Evolutionary conservation across 352 stramenopile genomes (phyloP).

Genomic region (Pythium phragmiticola): DNA sequence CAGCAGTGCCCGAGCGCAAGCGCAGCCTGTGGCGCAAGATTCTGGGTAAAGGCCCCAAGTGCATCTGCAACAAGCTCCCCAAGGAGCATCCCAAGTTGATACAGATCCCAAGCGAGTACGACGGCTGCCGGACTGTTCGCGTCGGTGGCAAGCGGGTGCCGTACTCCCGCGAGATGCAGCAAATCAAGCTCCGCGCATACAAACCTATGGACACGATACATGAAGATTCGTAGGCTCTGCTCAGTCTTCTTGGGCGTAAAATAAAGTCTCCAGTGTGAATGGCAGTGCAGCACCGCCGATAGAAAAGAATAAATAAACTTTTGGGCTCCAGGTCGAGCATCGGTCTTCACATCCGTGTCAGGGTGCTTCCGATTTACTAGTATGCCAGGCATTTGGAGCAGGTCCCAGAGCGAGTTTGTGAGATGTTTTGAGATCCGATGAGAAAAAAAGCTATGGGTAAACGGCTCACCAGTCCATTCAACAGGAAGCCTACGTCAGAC

Average conservation of each 20-base stretch:
- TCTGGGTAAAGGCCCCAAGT: slow-evolving; percentile 55
- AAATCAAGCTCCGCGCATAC: slow-evolving; percentile 39
- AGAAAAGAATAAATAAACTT: too few relatives aligned
- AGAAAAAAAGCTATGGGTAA: too few relatives aligned
- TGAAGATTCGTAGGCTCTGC: slow-evolving; percentile 26
- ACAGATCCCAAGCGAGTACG: slow-evolving; percentile 46
- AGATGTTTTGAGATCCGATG: too few relatives aligned
- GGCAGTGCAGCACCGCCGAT: background rate
- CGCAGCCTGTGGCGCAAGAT: slow-evolving; percentile 60
- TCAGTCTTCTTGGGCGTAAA: background rate
- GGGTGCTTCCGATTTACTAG: too few relatives aligned
- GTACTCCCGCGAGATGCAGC: slow-evolving; percentile 56
- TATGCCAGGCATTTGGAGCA: too few relatives aligned
- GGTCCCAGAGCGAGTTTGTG: too few relatives aligned
- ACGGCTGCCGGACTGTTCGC: slow-evolving; percentile 38
- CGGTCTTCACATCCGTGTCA: too few relatives aligned
- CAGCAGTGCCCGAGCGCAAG: slow-evolving; percentile 23
- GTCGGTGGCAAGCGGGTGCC: slow-evolving; percentile 52
- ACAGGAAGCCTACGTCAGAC: too few relatives aligned
- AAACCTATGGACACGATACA: slow-evolving; percentile 44
- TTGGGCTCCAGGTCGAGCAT: too few relatives aligned
- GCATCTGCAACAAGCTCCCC: slow-evolving; percentile 35
- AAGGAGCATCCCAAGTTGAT: slow-evolving; percentile 27
- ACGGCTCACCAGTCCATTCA: too few relatives aligned
- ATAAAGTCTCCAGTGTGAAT: background rate